Evolutionary conservation across 129 eudicot genomes (phyloP).

Genomic region (Apium graveolens): DNA sequence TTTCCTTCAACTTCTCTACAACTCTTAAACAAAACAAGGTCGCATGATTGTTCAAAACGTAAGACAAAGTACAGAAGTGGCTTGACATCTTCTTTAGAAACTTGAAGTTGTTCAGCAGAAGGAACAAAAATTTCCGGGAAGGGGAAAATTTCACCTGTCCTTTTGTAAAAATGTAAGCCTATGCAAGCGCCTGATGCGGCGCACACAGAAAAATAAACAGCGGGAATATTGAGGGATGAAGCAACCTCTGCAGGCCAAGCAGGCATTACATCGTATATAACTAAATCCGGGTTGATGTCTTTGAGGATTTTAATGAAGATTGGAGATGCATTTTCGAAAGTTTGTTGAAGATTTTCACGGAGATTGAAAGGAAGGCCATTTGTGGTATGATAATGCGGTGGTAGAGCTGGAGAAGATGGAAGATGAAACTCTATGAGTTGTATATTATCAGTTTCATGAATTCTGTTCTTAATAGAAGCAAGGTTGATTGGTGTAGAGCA

Average conservation of each 20-base stretch:
- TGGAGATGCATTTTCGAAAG: slow-evolving; percentile 6
- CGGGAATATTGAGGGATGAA: slow-evolving; percentile 2
- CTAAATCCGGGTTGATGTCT: background rate
- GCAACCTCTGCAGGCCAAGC: slow-evolving; percentile 13
- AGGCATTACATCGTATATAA: slow-evolving; percentile 14
- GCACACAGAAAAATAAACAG: background rate
- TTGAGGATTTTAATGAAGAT: slow-evolving; percentile 5
- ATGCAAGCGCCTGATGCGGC: background rate
- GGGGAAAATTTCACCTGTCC: background rate
- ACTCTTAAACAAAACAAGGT: background rate
- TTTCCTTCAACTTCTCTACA: background rate
- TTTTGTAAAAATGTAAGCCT: background rate
- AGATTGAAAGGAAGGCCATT: slow-evolving; percentile 18
- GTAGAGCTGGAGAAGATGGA: slow-evolving; percentile 11
- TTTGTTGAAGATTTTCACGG: background rate
- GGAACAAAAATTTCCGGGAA: background rate
- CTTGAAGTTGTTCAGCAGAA: background rate
- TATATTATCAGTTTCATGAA: background rate
- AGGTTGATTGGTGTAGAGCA: background rate
- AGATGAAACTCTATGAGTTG: background rate
- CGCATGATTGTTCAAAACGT: background rate
- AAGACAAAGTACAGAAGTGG: background rate
- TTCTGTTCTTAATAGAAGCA: background rate
- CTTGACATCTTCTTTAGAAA: background rate
- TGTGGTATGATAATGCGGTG: slow-evolving; percentile 22